phyloP scores from a whole-genome alignment of 2,329 filamentous ascomycete species.

The Diplodia sapinea region DNA sequence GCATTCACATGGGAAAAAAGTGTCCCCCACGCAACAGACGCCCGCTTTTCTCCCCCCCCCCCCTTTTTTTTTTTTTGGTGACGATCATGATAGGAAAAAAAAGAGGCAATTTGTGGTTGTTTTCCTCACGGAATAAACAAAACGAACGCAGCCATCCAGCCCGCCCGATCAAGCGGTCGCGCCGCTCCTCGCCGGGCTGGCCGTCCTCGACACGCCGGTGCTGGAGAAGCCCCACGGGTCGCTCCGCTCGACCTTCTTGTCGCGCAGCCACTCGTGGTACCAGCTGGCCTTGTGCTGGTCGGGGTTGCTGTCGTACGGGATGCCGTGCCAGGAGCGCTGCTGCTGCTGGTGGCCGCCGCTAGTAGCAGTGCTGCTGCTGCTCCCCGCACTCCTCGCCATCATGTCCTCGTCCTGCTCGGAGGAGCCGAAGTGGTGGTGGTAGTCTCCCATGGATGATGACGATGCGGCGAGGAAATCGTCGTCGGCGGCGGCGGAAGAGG shows the following conservation, averaged over 20 bases:
- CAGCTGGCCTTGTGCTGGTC: slow-evolving; percentile 4
- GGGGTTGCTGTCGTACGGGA: not conserved
- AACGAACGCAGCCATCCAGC: not conserved
- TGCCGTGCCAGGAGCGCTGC: not conserved
- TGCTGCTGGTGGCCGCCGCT: not conserved
- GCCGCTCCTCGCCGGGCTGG: slow-evolving; percentile 3
- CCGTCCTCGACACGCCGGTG: slow-evolving; percentile 9
- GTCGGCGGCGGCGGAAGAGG: not conserved
- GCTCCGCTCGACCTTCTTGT: slow-evolving; percentile 12
- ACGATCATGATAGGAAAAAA: not conserved
- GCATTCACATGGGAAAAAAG: no score
- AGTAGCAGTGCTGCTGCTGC: no score
- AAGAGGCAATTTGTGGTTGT: no score
- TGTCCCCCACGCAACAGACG: not conserved
- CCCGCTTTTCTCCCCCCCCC: not conserved
- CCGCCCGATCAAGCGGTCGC: not conserved
- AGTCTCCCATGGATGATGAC: not conserved
- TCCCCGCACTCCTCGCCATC: not conserved
- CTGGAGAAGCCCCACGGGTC: slow-evolving; percentile 21
- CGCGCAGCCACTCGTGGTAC: slow-evolving; percentile 16
- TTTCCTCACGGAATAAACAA: not conserved
- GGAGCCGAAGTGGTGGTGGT: not conserved
- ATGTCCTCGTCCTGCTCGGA: no score
- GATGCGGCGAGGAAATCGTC: not conserved
- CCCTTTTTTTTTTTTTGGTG: not conserved